Base-by-base conservation (phyloP, 2,329 filamentous ascomycete genomes). In the Aspergillus chevalieri region DNA sequence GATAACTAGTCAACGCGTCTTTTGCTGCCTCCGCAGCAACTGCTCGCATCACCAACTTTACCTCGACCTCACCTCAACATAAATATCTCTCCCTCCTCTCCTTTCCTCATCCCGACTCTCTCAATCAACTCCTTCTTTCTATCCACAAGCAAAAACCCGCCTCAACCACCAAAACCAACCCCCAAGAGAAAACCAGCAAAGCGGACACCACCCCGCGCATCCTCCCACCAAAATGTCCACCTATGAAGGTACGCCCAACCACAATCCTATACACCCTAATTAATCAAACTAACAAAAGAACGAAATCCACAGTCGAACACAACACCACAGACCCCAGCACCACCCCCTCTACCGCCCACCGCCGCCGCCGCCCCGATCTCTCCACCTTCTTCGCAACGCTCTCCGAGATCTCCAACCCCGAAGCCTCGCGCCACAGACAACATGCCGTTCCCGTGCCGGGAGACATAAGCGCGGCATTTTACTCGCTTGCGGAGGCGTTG, bases 311-410 rank as follows among this genome's bases (percentile, higher is more conserved):
- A 74, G 71, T 71, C 55, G 72, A 73, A 54, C 71, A 74, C 57
- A 70, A 69, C 47, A 73, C 66, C 43, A 57, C 56, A 50, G 64
- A 67, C 53, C 63, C 62, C 47, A 59, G 60, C 47, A 52, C 56
- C 46, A 38, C 48, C 21, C 48, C 46, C 43, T 21, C 38, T 17
- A 52, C 52, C 42, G 49, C 46, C 53, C 68, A 68, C 15, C 66
- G 67, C 30, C 68, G 70, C 47, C 80, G 80, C 54, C 78, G 81
- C 46, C 82, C 82, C 24, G 82, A 85, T 64, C 76, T 85, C 38
- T 81, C 78, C 38, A 82, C 81, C 58, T 85, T 85, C 73, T 84
- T 84, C 70, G 75, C 77, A 50, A 78, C 79, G 42, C 78, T 85
- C 45, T 69, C 70, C 52, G 78, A 83, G 58, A 76, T 82, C 49